Base-by-base conservation (phyloP, 2,329 filamentous ascomycete genomes). In the Xylogone sp. region DNA sequence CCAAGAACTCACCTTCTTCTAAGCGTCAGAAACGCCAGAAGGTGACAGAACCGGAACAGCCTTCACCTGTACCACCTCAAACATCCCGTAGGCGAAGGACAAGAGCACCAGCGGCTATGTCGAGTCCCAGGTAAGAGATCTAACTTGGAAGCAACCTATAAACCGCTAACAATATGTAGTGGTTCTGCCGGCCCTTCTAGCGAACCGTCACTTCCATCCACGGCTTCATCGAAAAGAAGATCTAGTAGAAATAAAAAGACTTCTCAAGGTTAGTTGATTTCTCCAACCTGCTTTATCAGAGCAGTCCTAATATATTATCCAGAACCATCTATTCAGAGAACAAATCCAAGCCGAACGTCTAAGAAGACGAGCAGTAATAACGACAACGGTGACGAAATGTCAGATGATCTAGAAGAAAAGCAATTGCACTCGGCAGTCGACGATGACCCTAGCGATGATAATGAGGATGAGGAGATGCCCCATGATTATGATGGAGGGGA, bases 1-100 rank as follows among this genome's bases (percentile, higher is more conserved):
- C 62, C 56, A 65, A 66, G 24, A 68, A 66, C 21, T 63, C 64
- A 56, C 70, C 79, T 55, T 68, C 79, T 55, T 68, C 77, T 64
- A 80, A 83, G 71, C 81, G 82, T 70, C 76, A 83, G 69, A 93
- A 90, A 75, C 82, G 86, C 70, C 83, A 83, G 69, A 89, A 87
- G 69, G 78, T 83, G 56, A 71, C 78, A 63, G 79, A 81, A 60
- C 66, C 69, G 54, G 66, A 67, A 52, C 53, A 66, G 50, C 63
- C 71, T 53, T 62, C 67, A 61, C 68, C 64, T 62, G 62, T 66
- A 62, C 70, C 68, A 59, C 59, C 65, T 62, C 68, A 68, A 58
- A 59, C 68, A 61, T 67, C 74, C 58, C 73, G 78, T 58, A 79
- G 78, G 62, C 80, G 72, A 65, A 87, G 81, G 69, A 80, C 77